Conservation (phyloP, 2,329 filamentous ascomycete genomes). For the Cadophora luteo-olivacea region DNA sequence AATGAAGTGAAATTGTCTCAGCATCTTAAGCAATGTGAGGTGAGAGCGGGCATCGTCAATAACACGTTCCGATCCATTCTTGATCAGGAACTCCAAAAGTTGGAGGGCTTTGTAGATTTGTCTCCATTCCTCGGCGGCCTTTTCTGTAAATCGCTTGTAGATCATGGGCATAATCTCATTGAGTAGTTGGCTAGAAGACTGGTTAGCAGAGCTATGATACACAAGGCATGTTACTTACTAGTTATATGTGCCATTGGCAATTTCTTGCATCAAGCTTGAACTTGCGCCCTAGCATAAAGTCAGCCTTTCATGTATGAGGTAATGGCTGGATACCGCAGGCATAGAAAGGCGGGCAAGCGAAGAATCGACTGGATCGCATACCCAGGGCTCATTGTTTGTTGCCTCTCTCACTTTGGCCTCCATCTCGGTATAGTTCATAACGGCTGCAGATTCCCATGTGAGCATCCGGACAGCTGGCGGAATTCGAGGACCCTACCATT, state of each 20-base stretch:
- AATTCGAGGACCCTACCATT: slow-evolving; percentile 64
- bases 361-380: slow-evolving; percentile 66
- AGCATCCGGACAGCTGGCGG: slow-evolving; percentile 40
- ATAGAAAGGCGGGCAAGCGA: background rate
- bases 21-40: slow-evolving; percentile 95
- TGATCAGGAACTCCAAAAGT: slow-evolving; percentile 94
- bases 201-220: slow-evolving; percentile 31
- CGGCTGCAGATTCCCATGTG: slow-evolving; percentile 55
- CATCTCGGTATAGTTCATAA: slow-evolving; percentile 83
- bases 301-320: slow-evolving; percentile 21
- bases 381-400: slow-evolving; percentile 99
- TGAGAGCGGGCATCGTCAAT: slow-evolving; percentile 97
- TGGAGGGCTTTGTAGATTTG: slow-evolving; percentile 99
- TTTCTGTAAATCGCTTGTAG: slow-evolving; percentile 98
- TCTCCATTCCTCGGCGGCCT: slow-evolving; percentile 96
- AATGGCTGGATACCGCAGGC: background rate
- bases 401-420: slow-evolving; percentile 88
- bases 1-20: slow-evolving; percentile 97
- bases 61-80: slow-evolving; percentile 96
- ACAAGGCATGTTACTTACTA: slow-evolving; percentile 70
- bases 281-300: slow-evolving; percentile 33
- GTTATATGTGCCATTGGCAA: slow-evolving; percentile 96
- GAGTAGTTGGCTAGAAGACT: slow-evolving; percentile 75
- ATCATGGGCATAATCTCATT: slow-evolving; percentile 99
- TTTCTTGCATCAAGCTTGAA: slow-evolving; percentile 81